phyloP scores from a whole-genome alignment of 2,329 filamentous ascomycete species.

The Rasamsonia emersonii region DNA sequence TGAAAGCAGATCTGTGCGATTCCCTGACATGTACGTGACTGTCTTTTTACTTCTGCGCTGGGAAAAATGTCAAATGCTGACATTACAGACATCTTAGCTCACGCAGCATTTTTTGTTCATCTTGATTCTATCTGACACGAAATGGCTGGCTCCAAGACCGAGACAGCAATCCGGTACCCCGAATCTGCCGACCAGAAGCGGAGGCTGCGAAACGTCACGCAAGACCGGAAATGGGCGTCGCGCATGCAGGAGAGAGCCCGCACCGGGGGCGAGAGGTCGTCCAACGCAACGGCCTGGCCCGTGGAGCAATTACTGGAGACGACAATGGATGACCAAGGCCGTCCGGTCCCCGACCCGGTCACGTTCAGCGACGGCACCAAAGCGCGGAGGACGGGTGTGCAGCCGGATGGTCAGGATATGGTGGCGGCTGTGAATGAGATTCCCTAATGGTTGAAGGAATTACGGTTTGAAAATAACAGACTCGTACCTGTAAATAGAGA shows the following conservation, averaged over 20 bases:
- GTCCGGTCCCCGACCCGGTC: conserved; percentile 22
- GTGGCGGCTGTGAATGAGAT: conserved; percentile 20
- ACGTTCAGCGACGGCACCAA: conserved; percentile 15
- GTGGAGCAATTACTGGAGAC: conserved; percentile 22
- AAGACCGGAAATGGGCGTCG: conserved; percentile 15
- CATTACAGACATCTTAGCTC: no score
- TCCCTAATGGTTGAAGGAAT: no score
- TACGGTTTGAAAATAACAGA: no score
- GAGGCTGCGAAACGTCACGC: conserved; percentile 15
- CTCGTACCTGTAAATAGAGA: no score
- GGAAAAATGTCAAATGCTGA: no score
- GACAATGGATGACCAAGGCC: conserved; percentile 23
- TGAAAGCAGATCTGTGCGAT: no score
- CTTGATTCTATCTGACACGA: no score
- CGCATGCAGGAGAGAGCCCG: conserved; percentile 10
- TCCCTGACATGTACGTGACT: no score
- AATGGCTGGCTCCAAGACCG: conserved; percentile 23
- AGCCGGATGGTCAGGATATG: conserved; percentile 20
- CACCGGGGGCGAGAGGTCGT: conserved; percentile 5
- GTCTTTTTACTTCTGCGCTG: no score
- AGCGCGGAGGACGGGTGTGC: conserved; percentile 10
- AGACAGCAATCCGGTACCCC: conserved; percentile 16
- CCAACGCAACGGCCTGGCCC: conserved; percentile 15
- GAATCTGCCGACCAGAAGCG: conserved; percentile 15
- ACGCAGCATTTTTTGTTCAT: no score